These are phyloP conservation scores for Fusarium albosuccineum DNA, from an alignment of 2,329 filamentous ascomycete species.

Conservation along the genomic window DNA sequence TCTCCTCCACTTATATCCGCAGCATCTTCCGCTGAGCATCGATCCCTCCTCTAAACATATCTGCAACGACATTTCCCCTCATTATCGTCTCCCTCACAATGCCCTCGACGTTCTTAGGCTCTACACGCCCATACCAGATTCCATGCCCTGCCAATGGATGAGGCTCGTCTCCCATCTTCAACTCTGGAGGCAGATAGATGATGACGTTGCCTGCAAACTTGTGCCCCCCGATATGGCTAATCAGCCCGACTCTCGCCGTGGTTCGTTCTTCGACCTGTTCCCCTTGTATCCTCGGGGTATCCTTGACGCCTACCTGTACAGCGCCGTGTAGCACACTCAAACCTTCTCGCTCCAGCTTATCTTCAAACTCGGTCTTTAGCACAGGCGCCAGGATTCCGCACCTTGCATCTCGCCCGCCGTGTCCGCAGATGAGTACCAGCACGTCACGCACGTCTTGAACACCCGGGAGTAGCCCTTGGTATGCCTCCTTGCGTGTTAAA, in stretches of 20 bases:
- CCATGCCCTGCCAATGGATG: slow-evolving; percentile 78
- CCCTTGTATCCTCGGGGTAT: slow-evolving; percentile 38
- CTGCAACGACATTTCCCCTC: slow-evolving; percentile 74
- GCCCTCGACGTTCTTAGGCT: slow-evolving; percentile 80
- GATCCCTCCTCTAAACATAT: slow-evolving; percentile 80
- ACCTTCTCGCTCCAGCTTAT: slow-evolving; percentile 64
- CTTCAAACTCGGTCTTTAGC: slow-evolving; percentile 77
- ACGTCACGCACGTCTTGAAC: slow-evolving; percentile 75
- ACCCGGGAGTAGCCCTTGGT: slow-evolving; percentile 63
- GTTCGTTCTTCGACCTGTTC: slow-evolving; percentile 23
- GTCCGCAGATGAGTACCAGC: slow-evolving; percentile 88
- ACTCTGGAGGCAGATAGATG: slow-evolving; percentile 76
- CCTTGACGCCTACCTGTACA: slow-evolving; percentile 50
- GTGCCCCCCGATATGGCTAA: slow-evolving; percentile 87
- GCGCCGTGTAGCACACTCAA: slow-evolving; percentile 63
- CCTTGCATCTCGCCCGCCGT: slow-evolving; percentile 82
- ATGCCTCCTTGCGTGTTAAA: slow-evolving; percentile 64
- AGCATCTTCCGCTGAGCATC: slow-evolving; percentile 66
- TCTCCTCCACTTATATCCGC: slow-evolving; percentile 52
- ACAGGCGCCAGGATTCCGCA: slow-evolving; percentile 86
- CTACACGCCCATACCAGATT: slow-evolving; percentile 86
- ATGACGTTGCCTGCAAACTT: slow-evolving; percentile 90
- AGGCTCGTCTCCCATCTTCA: slow-evolving; percentile 55
- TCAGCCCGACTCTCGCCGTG: slow-evolving; percentile 74
- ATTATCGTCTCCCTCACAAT: slow-evolving; percentile 79